Evolutionary conservation across 106 monocot species (phyloP), one percentile per base, ranked within the genome.

Genomic region (Acanthochlamys bracteata): DNA sequence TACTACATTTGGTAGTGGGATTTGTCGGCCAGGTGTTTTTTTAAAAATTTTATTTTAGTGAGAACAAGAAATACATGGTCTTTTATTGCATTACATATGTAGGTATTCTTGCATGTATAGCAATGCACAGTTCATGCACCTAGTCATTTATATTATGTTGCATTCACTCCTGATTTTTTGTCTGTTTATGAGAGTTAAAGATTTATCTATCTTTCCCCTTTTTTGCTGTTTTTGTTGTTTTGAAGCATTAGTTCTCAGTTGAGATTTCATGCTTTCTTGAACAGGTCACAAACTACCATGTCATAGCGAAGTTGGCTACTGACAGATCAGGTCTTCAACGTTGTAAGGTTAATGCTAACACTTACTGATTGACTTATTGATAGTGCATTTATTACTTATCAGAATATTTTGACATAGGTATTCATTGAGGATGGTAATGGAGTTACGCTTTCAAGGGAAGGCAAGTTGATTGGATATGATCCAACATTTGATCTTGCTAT

Each of bases 231-330:
- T 16, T n/a, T 8, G 6, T 54, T 54, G n/a, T 10, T 10, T 54
- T 17, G 16, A 16, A 54, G 11, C 11, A 16, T 17, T 54, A 13
- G 57, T 24, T 24, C 25, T 22, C 8, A 58, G 14, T 9, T 42
- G 27, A 54, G 24, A 25, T 9, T 46, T 20, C 25, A 23, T 40
- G 54, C 3, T 69, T 11, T 52, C 24, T 69, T 49, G 41, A 53
- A 59, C 79, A 95, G 90, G 86, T 95, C 9, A 90, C 90, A 0
- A 90, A 84, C 78, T 95, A 95, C 56, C 94, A 90, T 74, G 94
- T 94, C 41, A 66, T 94, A 47, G 83, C 68, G 6, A 94, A 94
- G 68, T 82, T 94, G 57, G 94, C 86, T 27, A 80, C 70, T 11
- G 89, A 94, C 72, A 66, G 54, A 24, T 70, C 84, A 0, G 86